A percentile compares a stretch with the other conserved stretches of the same genome.
Conservation (phyloP, 805 yeast genomes). For the Ogataea salicorniae region DNA sequence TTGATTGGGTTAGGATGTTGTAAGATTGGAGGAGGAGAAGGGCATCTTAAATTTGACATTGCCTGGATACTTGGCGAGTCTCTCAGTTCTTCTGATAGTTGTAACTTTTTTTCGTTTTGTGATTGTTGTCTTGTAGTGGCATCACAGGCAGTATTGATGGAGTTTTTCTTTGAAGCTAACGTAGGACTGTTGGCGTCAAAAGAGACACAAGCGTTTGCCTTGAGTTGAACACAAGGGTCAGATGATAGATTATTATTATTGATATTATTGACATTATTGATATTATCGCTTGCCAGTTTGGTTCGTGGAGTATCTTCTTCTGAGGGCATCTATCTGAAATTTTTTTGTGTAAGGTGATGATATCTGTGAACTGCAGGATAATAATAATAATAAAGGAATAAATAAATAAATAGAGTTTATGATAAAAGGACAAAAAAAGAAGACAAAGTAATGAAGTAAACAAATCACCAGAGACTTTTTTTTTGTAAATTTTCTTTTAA, state of each 20-base stretch:
- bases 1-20: conserved; percentile 28
- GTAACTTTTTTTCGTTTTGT: conserved; percentile 4
- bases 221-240: neutral
- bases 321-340: too few relatives aligned
- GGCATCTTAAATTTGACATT: conserved; percentile 54
- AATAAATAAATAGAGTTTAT: too few relatives aligned
- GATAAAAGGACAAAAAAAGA: too few relatives aligned
- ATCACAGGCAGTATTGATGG: conserved; percentile 8
- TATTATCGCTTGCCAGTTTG: neutral
- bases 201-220: conserved; percentile 9
- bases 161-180: conserved; percentile 15
- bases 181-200: conserved; percentile 16
- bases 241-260: neutral
- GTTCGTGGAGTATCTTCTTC: too few relatives aligned
- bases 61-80: conserved; percentile 52
- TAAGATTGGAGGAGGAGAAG: conserved; percentile 70
- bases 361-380: too few relatives aligned
- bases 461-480: too few relatives aligned
- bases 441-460: too few relatives aligned
- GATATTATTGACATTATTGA: neutral
- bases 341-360: too few relatives aligned
- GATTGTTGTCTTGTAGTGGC: conserved; percentile 5
- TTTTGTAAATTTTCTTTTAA: too few relatives aligned
- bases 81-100: conserved; percentile 11
- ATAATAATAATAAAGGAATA: too few relatives aligned